Evolutionary conservation across 345 rosid species (phyloP), one percentile per base, ranked within the genome.

Genomic region (Turritis glabra): DNA sequence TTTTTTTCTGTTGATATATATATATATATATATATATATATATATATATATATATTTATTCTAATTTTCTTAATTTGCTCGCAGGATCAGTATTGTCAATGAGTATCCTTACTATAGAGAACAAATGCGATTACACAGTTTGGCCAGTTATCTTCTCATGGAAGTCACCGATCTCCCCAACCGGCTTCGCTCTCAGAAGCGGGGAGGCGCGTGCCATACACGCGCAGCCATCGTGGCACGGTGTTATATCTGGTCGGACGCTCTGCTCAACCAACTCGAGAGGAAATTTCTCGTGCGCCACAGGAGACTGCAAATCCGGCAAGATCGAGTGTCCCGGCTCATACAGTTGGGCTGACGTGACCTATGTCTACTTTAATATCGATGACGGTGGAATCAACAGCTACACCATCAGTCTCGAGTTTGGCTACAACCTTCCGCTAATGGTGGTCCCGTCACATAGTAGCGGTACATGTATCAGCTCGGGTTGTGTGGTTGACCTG

Each of bases 371-470:
- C 2, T 73, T 73, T 54, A 53, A 27, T 32, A 53, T 73, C 46
- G 26, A 43, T 5, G 18, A 43, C 6, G 56, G 5, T 10, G 77
- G 77, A 27, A 0, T 0, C 55, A 54, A 54, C 64, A 73, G 27
- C 46, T 47, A 73, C 21, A 14, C 0, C 2, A 41, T 73, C 33
- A 73, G 55, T 14, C 1, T 64, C 5, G 64, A 64, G 25, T 17
- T 41, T n/a, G 77, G 77, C 11, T 73, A 73, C 55, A 73, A 73
- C 52, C 77, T 73, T 73, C 77, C 71, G 1, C 0, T 73, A 21
- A 54, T 7, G 47, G 77, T 73, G 19, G 44, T 18, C 0, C 71
- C 77, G 7, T n/a, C n/a, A n/a, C n/a, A 53, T 10, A 64, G 19
- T 29, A 63, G 54, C 46, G 2, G 6, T n/a, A n/a, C 69, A 3